Percentiles rank a stretch among this genome's conserved stretches.
Evolutionary conservation across 2,329 filamentous ascomycete species (phyloP).

Genomic region (Alternaria gaisen): DNA sequence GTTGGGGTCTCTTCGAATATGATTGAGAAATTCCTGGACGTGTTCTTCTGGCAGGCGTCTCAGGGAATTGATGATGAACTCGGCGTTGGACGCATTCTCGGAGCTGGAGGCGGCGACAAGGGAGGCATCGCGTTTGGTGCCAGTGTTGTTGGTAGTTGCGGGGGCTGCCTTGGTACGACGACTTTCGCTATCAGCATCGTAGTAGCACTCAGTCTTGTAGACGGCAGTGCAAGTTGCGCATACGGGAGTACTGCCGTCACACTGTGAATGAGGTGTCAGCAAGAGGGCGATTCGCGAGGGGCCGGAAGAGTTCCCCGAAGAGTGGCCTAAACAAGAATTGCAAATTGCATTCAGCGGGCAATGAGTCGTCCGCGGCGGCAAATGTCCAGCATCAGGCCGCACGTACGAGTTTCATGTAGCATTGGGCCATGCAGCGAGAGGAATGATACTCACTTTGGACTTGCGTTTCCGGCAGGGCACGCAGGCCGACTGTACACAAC

Average conservation of each 20-base stretch:
- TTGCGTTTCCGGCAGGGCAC: conserved; percentile 62
- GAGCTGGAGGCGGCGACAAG: conserved; percentile 19
- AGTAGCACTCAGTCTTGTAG: conserved; percentile 60
- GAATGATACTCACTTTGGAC: conserved; percentile 53
- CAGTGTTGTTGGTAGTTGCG: conserved; percentile 25
- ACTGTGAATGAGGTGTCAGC: conserved; percentile 49
- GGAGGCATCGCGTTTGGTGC: conserved; percentile 44
- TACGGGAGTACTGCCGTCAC: conserved; percentile 58
- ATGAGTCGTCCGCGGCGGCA: conserved; percentile 32
- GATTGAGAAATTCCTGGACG: conserved; percentile 54
- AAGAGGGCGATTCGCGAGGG: conserved; percentile 1
- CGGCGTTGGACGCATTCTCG: conserved; percentile 28
- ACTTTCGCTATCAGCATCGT: conserved; percentile 60
- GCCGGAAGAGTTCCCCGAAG: conserved; percentile 1
- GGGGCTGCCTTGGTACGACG: conserved; percentile 53
- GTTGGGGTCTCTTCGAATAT: conserved; percentile 53
- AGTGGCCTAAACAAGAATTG: conserved; percentile 3
- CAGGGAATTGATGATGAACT: conserved; percentile 56
- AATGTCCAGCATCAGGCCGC: conserved; percentile 16
- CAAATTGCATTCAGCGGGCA: not conserved
- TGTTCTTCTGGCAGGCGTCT: conserved; percentile 57
- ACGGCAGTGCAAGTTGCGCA: conserved; percentile 63
- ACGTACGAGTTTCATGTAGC: not conserved
- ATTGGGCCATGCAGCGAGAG: not conserved
- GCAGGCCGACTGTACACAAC: conserved; percentile 54